Evolutionary conservation across 2,329 filamentous ascomycete species (phyloP).

Genomic region (Trematosphaeria pertusa): DNA sequence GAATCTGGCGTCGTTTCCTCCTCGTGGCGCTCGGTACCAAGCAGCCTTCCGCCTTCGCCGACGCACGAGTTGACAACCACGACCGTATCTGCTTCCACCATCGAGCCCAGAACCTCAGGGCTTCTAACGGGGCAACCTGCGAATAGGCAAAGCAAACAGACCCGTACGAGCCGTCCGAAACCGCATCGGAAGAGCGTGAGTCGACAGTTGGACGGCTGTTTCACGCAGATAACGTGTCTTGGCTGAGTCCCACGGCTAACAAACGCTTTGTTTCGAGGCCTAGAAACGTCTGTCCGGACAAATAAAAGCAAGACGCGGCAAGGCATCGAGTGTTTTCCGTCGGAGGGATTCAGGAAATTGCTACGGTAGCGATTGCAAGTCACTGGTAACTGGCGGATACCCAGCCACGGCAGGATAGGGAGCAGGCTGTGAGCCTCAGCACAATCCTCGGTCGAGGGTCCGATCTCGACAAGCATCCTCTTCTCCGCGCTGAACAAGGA

Average conservation of each 20-base stretch:
- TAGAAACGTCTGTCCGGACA: neutral
- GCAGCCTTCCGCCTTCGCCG: neutral
- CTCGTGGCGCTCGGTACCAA: neutral
- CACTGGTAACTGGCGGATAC: no score
- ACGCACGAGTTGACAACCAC: conserved; percentile 1
- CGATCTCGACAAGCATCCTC: no score
- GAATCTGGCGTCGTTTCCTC: conserved; percentile 5
- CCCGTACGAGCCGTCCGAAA: neutral
- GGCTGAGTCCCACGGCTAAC: conserved; percentile 1
- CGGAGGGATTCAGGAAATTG: no score
- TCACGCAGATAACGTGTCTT: neutral
- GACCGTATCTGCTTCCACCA: neutral
- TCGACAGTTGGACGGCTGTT: neutral
- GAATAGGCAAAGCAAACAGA: no score
- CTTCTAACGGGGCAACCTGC: no score
- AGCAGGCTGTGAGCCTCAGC: neutral
- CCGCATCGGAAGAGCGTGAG: neutral
- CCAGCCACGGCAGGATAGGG: no score
- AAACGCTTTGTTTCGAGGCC: neutral
- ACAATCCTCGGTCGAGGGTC: no score
- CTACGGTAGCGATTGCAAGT: no score
- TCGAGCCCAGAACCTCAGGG: neutral
- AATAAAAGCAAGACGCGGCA: neutral
- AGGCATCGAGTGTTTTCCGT: neutral
- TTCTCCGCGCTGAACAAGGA: no score